Conservation (phyloP, 2,329 filamentous ascomycete genomes). For the Calonectria montana region DNA sequence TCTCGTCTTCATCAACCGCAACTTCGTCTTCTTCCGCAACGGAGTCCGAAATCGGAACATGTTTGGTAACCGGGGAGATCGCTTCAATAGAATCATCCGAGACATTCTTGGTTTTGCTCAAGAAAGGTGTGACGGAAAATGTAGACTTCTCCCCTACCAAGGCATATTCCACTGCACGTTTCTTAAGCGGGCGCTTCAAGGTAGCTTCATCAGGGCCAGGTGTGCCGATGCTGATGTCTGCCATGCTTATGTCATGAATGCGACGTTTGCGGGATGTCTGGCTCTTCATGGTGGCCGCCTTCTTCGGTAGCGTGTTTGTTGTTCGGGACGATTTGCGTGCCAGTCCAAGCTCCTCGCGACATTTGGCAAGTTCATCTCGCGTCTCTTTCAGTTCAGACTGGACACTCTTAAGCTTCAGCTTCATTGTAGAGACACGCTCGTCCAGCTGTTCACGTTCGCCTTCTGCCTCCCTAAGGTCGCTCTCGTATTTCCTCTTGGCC, state of each 20-base stretch:
- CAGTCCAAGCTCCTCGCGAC: constrained; percentile 55
- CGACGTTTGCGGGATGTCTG: constrained; percentile 59
- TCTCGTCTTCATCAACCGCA: constrained; percentile 28
- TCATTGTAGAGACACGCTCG: constrained; percentile 76
- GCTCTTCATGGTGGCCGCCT: constrained; percentile 35
- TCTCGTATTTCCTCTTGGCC: constrained; percentile 58
- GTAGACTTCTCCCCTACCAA: constrained; percentile 84
- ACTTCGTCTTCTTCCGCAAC: constrained; percentile 51
- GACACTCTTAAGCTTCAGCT: constrained; percentile 74
- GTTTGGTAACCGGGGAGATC: constrained; percentile 36
- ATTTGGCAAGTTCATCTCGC: constrained; percentile 53
- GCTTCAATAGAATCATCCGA: constrained; percentile 49
- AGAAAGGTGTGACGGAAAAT: constrained; percentile 94
- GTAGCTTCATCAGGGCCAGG: constrained; percentile 56
- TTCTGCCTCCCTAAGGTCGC: constrained; percentile 70
- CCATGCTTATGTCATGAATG: constrained; percentile 56
- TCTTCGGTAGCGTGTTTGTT: constrained; percentile 36
- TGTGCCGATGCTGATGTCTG: constrained; percentile 61
- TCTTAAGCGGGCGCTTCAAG: constrained; percentile 62
- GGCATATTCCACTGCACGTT: constrained; percentile 64
- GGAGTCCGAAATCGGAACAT: constrained; percentile 24
- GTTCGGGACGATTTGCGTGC: constrained; percentile 29
- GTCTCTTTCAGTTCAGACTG: constrained; percentile 79
- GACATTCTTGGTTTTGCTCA: constrained; percentile 78
- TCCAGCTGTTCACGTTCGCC: constrained; percentile 74